Percentiles rank a stretch among this genome's conserved stretches.
Evolutionary conservation across 805 yeast species (phyloP).

Genomic region (Jamesozyma hellenica): DNA sequence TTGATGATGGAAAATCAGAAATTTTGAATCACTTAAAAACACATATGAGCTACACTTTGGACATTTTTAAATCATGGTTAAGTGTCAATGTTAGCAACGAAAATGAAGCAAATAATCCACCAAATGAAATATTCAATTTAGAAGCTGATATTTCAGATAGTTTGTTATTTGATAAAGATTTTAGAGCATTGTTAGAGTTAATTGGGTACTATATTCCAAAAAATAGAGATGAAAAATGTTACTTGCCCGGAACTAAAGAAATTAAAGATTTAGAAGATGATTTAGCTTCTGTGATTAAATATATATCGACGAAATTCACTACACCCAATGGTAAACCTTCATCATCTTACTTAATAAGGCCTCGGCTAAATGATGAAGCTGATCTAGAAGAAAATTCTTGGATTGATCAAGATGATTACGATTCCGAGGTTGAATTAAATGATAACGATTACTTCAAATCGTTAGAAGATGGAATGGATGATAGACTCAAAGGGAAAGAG

Average conservation of each 20-base stretch:
- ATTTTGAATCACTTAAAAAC: constrained; percentile 13
- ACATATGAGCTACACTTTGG: constrained; percentile 13
- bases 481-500: constrained; percentile 4
- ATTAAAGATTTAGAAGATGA: constrained; percentile 9
- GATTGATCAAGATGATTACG: constrained; percentile 14
- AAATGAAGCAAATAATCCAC: constrained; percentile 9
- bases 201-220: constrained; percentile 19
- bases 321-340: constrained; percentile 23
- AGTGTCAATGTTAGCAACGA: constrained; percentile 5
- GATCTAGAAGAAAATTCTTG: constrained; percentile 15
- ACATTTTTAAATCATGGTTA: constrained; percentile 13
- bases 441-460: constrained; percentile 24
- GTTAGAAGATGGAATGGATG: constrained; percentile 8
- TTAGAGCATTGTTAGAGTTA: constrained; percentile 19
- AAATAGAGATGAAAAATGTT: constrained; percentile 12
- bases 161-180: constrained; percentile 18
- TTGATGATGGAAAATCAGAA: constrained; percentile 25
- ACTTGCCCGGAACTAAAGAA: constrained; percentile 10
- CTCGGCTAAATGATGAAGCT: constrained; percentile 1
- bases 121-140: constrained; percentile 10
- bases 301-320: constrained; percentile 20
- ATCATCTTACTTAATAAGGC: constrained; percentile 19
- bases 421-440: not conserved
- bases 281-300: constrained; percentile 11
- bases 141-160: constrained; percentile 5